Conservation (phyloP, 257 asterid species). For the Primulina eburnea region DNA sequence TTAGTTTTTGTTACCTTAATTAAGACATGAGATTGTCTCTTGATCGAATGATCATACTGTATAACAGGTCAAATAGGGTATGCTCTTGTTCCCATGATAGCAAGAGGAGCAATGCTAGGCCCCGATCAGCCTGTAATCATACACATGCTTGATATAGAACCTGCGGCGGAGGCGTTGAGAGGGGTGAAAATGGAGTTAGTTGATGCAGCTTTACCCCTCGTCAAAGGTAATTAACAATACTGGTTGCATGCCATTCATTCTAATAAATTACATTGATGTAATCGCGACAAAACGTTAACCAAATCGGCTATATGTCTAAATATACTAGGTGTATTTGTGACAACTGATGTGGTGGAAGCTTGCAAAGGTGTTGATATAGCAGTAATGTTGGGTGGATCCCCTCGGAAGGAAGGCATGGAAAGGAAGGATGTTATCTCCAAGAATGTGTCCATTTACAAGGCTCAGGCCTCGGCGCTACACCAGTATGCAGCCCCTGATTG, state of each 20-base stretch:
- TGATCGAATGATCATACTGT: not conserved
- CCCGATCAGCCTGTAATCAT: slow-evolving; percentile 71
- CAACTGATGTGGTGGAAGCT: slow-evolving; percentile 64
- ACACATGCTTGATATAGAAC: slow-evolving; percentile 76
- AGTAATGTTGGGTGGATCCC: slow-evolving; percentile 73
- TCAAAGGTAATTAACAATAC: slow-evolving; percentile 42
- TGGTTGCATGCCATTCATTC: no score
- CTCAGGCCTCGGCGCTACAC: slow-evolving; percentile 74
- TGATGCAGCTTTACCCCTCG: slow-evolving; percentile 87
- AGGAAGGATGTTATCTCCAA: slow-evolving; percentile 72
- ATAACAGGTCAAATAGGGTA: slow-evolving; percentile 79
- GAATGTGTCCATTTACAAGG: slow-evolving; percentile 71
- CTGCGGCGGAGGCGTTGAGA: slow-evolving; percentile 50
- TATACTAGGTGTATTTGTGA: slow-evolving; percentile 60
- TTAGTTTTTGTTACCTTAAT: no score
- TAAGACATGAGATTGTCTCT: not conserved
- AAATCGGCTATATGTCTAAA: not conserved
- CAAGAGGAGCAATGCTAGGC: slow-evolving; percentile 76
- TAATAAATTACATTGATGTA: not conserved
- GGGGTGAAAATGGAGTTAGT: slow-evolving; percentile 70
- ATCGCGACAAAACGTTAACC: not conserved
- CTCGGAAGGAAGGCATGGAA: slow-evolving; percentile 76
- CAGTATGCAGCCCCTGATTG: slow-evolving; percentile 69
- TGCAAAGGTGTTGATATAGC: slow-evolving; percentile 62
- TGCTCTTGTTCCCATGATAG: slow-evolving; percentile 83